phyloP scores from a whole-genome alignment of 306 rosid species.

The Dalbergia cultrata region DNA sequence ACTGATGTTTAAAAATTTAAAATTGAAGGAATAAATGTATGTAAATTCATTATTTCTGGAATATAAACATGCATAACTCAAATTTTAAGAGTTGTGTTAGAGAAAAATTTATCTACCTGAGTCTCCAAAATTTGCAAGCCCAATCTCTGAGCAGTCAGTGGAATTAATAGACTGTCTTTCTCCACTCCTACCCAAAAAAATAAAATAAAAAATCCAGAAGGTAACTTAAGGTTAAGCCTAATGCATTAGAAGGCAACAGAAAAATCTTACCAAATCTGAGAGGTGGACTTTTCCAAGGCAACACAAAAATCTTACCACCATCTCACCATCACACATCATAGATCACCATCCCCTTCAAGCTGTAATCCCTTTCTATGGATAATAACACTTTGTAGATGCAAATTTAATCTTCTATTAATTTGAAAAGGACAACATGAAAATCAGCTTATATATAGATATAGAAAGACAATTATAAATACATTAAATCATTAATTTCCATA shows the following conservation, averaged over 20 bases:
- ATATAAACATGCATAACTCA: slow-evolving; percentile 13
- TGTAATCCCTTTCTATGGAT: too few relatives aligned
- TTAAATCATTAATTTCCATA: too few relatives aligned
- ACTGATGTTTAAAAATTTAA: neutral
- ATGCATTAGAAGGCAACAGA: slow-evolving; percentile 43
- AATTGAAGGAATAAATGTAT: slow-evolving; percentile 6
- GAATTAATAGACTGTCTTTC: slow-evolving; percentile 66
- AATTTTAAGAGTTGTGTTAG: neutral
- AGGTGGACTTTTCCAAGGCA: slow-evolving; percentile 66
- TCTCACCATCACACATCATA: too few relatives aligned
- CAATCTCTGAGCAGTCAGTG: slow-evolving; percentile 88
- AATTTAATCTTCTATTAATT: too few relatives aligned
- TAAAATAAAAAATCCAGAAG: slow-evolving; percentile 34
- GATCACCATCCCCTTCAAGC: too few relatives aligned
- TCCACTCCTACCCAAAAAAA: slow-evolving; percentile 97
- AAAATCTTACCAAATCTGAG: slow-evolving; percentile 80
- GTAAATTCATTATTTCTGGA: slow-evolving; percentile 15
- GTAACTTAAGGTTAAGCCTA: slow-evolving; percentile 36
- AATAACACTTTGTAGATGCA: too few relatives aligned
- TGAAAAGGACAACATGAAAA: too few relatives aligned
- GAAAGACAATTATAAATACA: too few relatives aligned
- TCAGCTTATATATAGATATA: too few relatives aligned
- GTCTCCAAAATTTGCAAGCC: slow-evolving; percentile 73
- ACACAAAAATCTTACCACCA: too few relatives aligned
- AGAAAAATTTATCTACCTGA: slow-evolving; percentile 67